Conservation (phyloP, 805 yeast species). For the Priceomyces melissophilus region DNA sequence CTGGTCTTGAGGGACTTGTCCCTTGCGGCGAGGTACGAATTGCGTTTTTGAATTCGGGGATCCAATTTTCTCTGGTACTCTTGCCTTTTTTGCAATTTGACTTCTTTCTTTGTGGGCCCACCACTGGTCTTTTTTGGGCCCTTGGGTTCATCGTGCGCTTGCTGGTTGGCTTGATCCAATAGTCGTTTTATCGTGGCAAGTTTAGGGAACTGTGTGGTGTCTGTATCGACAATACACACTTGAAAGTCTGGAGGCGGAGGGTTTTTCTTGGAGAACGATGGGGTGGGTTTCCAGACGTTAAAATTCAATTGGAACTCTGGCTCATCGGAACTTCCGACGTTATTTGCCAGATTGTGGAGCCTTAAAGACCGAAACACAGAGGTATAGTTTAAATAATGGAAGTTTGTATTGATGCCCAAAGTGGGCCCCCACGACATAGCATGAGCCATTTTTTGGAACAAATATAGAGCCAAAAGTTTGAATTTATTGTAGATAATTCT, state of each 20-base stretch:
- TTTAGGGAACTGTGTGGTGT: slow-evolving; percentile 43
- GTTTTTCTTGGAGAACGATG: slow-evolving; percentile 61
- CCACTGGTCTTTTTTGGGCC: slow-evolving; percentile 10
- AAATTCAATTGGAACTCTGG: slow-evolving; percentile 39
- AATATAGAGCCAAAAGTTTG: neutral
- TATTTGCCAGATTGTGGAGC: slow-evolving; percentile 4
- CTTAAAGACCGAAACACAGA: slow-evolving; percentile 19
- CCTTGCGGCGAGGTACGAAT: slow-evolving; percentile 24
- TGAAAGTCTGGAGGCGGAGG: slow-evolving; percentile 79
- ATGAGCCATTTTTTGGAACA: neutral
- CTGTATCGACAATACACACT: slow-evolving; percentile 54
- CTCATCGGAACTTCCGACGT: slow-evolving; percentile 1
- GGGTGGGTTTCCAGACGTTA: slow-evolving; percentile 82
- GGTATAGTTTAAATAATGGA: slow-evolving; percentile 26
- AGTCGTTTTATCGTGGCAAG: slow-evolving; percentile 36
- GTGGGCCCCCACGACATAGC: slow-evolving; percentile 6
- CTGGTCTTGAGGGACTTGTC: slow-evolving; percentile 48
- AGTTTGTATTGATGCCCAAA: slow-evolving; percentile 16
- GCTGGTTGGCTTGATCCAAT: slow-evolving; percentile 16
- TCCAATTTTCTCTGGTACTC: slow-evolving; percentile 28
- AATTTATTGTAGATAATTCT: neutral
- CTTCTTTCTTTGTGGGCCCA: slow-evolving; percentile 24
- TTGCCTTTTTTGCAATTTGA: slow-evolving; percentile 17
- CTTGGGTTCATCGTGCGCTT: slow-evolving; percentile 1
- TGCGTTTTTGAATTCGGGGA: slow-evolving; percentile 20